Evolutionary conservation across 805 yeast species (phyloP).

Genomic region (Yamadazyma phyllophila): DNA sequence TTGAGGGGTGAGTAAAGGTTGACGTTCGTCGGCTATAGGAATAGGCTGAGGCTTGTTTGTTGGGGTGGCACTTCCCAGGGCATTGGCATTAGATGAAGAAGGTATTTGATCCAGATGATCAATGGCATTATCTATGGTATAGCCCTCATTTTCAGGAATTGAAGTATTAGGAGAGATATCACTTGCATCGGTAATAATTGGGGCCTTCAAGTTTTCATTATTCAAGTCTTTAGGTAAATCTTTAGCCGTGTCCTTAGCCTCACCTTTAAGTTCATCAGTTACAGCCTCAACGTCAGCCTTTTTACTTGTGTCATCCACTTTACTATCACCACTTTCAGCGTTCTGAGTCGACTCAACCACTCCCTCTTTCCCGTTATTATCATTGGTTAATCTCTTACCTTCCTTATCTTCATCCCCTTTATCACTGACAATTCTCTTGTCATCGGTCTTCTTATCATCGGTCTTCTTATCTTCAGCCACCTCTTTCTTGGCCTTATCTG

Average conservation of each 20-base stretch:
- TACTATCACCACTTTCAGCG: not conserved
- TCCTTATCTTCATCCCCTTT: not conserved
- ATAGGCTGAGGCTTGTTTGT: slow-evolving; percentile 1
- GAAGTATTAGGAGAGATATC: slow-evolving; percentile 8
- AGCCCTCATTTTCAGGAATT: slow-evolving; percentile 1
- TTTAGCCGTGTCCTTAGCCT: too few relatives aligned
- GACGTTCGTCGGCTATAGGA: slow-evolving; percentile 11
- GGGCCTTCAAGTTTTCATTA: not conserved
- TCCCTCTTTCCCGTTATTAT: not conserved
- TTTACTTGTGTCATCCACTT: not conserved
- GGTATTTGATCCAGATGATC: not conserved
- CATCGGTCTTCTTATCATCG: not conserved
- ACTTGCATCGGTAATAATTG: not conserved
- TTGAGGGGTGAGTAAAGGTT: slow-evolving; percentile 6
- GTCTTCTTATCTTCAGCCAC: not conserved
- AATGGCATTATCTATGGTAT: not conserved
- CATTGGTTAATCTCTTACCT: not conserved
- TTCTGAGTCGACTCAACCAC: not conserved
- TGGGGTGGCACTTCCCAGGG: not conserved
- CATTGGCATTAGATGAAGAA: too few relatives aligned
- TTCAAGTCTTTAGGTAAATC: not conserved
- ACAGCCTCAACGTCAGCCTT: not conserved
- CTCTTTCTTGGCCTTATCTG: not conserved
- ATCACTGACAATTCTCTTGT: not conserved
- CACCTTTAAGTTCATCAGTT: not conserved